Conservation (phyloP, 305 asterid species). For the Fraxinus floribunda region DNA sequence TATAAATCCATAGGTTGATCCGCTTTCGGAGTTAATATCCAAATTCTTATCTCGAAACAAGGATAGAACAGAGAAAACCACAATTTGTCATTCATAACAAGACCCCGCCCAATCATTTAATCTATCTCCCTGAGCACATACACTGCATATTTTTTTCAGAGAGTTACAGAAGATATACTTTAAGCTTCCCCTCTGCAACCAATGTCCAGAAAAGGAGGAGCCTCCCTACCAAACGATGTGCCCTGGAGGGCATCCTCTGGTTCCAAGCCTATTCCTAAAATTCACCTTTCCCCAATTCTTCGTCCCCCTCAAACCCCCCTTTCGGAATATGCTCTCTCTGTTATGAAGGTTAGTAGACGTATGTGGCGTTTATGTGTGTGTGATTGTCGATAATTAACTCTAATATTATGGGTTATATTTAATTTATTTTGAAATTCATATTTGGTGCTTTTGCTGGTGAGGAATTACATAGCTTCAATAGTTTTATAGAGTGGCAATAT, state of each 20-base stretch:
- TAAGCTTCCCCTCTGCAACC: not conserved
- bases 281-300: conserved; percentile 82
- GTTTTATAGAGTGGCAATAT: not conserved
- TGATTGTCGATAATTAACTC: not conserved
- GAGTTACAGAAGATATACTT: not conserved
- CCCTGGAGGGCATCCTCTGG: conserved; percentile 85
- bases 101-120: not conserved
- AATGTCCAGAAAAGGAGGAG: conserved; percentile 53
- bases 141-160: not conserved
- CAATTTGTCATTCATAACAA: not conserved
- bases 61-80: not conserved
- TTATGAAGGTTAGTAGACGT: conserved; percentile 64
- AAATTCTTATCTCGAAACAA: conserved; percentile 34
- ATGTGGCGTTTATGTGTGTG: not conserved
- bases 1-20: not conserved
- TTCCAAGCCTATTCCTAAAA: conserved; percentile 77
- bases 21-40: conserved; percentile 11
- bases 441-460: not conserved
- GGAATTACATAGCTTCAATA: not conserved
- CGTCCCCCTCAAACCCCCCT: conserved; percentile 60
- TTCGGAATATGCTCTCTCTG: conserved; percentile 63
- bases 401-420: not conserved
- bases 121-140: not conserved
- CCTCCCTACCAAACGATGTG: conserved; percentile 58
- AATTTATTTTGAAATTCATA: not conserved